Evolutionary conservation across 371 early-diverging fungal genomes (phyloP).

Genomic region (Batkoa obscura): DNA sequence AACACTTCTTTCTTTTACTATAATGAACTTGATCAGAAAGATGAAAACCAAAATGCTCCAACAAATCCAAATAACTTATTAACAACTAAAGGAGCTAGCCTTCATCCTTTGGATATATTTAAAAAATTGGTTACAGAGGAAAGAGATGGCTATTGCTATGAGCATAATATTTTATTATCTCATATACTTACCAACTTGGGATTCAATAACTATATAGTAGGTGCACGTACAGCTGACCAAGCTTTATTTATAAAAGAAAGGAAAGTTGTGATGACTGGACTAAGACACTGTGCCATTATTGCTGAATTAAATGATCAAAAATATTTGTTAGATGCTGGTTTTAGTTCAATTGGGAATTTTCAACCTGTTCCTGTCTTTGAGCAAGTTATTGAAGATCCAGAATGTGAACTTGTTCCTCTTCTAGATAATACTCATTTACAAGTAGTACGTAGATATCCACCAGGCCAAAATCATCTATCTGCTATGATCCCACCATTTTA

Average conservation of each 20-base stretch:
- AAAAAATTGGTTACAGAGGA: not conserved
- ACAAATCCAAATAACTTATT: not conserved
- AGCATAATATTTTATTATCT: not conserved
- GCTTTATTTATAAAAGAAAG: not conserved
- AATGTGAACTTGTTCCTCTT: not conserved
- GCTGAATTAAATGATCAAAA: not conserved
- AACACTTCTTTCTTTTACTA: not conserved
- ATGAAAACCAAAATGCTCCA: not conserved
- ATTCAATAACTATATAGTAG: not conserved
- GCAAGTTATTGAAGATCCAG: not conserved
- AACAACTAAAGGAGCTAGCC: not conserved
- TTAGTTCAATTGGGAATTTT: not conserved
- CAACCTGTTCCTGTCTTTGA: not conserved
- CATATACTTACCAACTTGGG: not conserved
- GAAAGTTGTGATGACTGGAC: not conserved
- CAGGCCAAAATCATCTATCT: not conserved
- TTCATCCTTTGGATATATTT: not conserved
- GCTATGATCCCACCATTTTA: not conserved
- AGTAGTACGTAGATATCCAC: not conserved
- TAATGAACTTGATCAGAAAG: not conserved
- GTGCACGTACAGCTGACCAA: not conserved
- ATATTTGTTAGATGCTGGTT: slow-evolving; percentile 1
- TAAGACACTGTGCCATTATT: not conserved
- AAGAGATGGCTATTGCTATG: not conserved
- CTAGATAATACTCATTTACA: not conserved